Base-by-base conservation (phyloP, 495 filamentous ascomycete species). In the Hyaloscypha variabilis region DNA sequence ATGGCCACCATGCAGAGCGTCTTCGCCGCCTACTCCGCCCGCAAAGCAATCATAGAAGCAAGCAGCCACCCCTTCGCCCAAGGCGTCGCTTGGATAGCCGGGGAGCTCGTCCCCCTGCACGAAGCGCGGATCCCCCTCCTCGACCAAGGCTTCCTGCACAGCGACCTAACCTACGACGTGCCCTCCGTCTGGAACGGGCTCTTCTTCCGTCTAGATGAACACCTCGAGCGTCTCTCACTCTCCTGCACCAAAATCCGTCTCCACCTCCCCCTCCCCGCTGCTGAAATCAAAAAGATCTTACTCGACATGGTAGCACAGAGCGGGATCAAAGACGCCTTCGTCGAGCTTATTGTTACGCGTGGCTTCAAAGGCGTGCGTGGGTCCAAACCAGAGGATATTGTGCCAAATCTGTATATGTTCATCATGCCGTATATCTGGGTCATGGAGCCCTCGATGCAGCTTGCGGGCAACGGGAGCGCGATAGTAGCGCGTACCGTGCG, bases 131-230 rank as follows among this genome's bases (percentile, higher is more conserved):
- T 54, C 23, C 51, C 51, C 6, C 51, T 54, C 26, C 24, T 54
- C 6, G 51, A 54, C 21, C 51, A 54, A 54, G 51, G 51, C 21
- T 54, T 54, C 51, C 51, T 54, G 5, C 51, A 54, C 51, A 54
- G 51, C 51, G 51, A 54, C 26, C 21, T 25, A 25, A 54, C 51
- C 23, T 54, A 54, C 26, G 51, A 54, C 19, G 51, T 54, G 51
- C 51, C 51, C 8, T 25, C 51, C 8, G 51, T 54, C 23, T 54
- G 51, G 51, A 23, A 54, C 51, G 51, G 51, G 23, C 51, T 6
- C 8, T 54, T 54, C 51, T 54, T 54, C 21, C 51, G 51, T 54
- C 51, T 54, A 25, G 51, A 54, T 17, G 51, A 54, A n/a, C 51
- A 54, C 26, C 23, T 54, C 51, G 51, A 54, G 23, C 51, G 51